Conservation (phyloP, 2,329 filamentous ascomycete genomes). For the Hypoxylon rubiginosum region DNA sequence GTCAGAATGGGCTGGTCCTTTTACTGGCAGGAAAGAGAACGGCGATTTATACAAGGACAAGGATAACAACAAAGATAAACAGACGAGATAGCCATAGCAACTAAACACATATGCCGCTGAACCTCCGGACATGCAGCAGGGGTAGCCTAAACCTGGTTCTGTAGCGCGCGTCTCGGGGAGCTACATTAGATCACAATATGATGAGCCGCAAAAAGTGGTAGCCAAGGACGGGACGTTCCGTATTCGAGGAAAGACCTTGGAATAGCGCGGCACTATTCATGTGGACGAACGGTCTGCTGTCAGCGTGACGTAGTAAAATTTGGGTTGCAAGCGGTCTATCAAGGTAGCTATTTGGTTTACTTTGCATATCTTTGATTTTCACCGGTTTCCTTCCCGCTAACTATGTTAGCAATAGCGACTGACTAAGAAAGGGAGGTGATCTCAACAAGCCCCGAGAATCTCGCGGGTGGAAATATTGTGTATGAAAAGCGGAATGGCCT, state of each 20-base stretch:
- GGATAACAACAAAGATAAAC: background rate
- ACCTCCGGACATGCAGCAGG: conserved; percentile 19
- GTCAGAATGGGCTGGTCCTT: background rate
- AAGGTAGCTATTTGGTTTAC: background rate
- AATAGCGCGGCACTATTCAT: conserved; percentile 10
- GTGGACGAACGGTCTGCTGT: conserved; percentile 5
- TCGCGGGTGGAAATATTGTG: background rate
- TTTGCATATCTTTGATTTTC: background rate
- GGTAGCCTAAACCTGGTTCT: conserved; percentile 4
- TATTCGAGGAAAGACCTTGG: conserved; percentile 2
- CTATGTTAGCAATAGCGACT: conserved; percentile 15
- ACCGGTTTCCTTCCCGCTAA: conserved; percentile 29
- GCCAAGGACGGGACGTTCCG: conserved; percentile 8
- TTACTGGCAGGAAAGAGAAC: background rate
- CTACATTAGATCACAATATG: background rate
- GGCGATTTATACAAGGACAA: conserved; percentile 6
- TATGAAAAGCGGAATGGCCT: background rate
- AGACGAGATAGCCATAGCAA: background rate
- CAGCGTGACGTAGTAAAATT: conserved; percentile 13
- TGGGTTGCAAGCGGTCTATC: background rate
- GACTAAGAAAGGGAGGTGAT: conserved; percentile 26
- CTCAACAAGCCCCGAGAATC: conserved; percentile 3
- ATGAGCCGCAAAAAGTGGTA: conserved; percentile 24
- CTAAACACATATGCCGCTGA: background rate
- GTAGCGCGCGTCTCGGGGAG: background rate